phyloP scores from a whole-genome alignment of 2,329 filamentous ascomycete genomes.

The Diaporthe citriasiana region DNA sequence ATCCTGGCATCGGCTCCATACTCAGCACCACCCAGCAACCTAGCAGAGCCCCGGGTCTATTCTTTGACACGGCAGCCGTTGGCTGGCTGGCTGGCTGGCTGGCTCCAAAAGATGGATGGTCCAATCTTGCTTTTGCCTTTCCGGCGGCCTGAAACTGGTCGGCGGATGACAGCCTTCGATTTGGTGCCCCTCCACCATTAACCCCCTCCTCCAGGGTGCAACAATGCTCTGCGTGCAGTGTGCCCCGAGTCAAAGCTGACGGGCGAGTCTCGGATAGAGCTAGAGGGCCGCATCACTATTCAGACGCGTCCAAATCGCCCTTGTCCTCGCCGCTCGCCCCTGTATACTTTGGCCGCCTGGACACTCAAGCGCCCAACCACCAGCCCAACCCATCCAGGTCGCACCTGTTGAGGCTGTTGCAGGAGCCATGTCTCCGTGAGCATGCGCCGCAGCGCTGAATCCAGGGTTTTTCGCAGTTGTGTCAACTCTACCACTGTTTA shows the following conservation, averaged over 20 bases:
- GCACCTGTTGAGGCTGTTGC: constrained; percentile 18
- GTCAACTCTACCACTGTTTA: not conserved
- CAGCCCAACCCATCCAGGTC: not conserved
- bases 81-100: constrained; percentile 10
- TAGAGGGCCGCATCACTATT: not conserved
- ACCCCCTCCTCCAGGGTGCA: not conserved
- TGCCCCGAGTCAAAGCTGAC: constrained; percentile 34
- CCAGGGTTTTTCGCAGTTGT: not conserved
- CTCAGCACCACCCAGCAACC: constrained; percentile 6
- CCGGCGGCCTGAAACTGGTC: constrained; percentile 27
- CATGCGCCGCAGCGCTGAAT: not conserved
- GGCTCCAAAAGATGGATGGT: not conserved
- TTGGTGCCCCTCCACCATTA: not conserved
- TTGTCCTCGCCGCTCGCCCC: not conserved
- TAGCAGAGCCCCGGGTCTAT: constrained; percentile 7
- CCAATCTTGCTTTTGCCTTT: constrained; percentile 21
- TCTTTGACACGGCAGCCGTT: constrained; percentile 24
- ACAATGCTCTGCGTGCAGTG: constrained; percentile 11
- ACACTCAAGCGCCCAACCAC: constrained; percentile 16
- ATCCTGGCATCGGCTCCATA: constrained; percentile 24
- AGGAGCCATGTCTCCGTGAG: constrained; percentile 9
- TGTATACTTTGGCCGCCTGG: constrained; percentile 13
- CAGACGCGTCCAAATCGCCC: constrained; percentile 10
- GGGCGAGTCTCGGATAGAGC: constrained; percentile 24
- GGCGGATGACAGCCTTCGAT: constrained; percentile 30